Evolutionary conservation across 179 eudicot genomes (phyloP), one percentile per base, ranked within the genome.

Genomic region (Beta corolliflora): DNA sequence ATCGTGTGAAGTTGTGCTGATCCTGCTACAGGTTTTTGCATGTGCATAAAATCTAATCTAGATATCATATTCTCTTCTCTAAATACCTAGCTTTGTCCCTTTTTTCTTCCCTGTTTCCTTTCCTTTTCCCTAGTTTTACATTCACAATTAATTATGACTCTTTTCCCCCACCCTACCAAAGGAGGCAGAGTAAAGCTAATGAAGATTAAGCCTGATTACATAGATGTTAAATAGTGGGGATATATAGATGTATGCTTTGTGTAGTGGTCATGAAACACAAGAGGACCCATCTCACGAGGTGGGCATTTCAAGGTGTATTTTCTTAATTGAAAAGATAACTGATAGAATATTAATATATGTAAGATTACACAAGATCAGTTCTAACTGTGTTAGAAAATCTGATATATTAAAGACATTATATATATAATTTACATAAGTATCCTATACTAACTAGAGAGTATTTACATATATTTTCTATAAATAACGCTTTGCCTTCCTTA

Each of bases 1-100:
- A 71, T 82, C 80, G 81, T 70, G 84, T 71, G 55, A 16, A 82
- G 84, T 70, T 69, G 79, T 77, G 80, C 23, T 65, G 80, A 68
- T 68, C 31, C 61, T 52, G 12, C 61, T 52, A 65, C 23, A 54
- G 31, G 52, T 54, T 82, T 61, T 77, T 63, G 81, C 84, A 82
- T 82, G 81, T 82, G 81, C 77, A 71, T 56, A 53, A 77, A 82
- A 82, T 82, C 84, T 82, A 82, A 23, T 77, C 76, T 82, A 77
- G 81, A 82, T 82, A 82, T 82, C 81, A 50, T 69, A 79, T 79
- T 71, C 77, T 29, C 70, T 44, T 29, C 70, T 44, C 64, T 41
- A 67, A 60, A 19, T 56, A n/a, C 66, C 61, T 71, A 55, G 12
- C 60, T 46, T 55, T 55, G 12, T n/a, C 14, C 16, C 63, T 3